Percentiles rank a stretch among this genome's conserved stretches.
phyloP scores from a whole-genome alignment of 208 protist genomes.

The Leishmania arabica region DNA sequence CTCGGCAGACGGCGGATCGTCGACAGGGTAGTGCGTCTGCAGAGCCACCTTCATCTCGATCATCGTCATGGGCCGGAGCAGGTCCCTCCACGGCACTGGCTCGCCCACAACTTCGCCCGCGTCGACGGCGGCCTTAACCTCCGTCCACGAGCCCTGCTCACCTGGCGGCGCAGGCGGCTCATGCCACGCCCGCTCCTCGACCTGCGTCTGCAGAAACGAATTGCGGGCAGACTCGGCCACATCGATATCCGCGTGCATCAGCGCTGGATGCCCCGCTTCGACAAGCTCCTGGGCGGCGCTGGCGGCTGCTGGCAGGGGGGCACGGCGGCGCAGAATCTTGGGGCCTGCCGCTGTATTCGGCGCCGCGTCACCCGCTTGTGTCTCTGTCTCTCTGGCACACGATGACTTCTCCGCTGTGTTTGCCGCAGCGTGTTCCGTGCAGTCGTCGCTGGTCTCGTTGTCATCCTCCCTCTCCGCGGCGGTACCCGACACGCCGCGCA shows the following conservation, averaged over 20 bases:
- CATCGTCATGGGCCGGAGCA: slow-evolving; percentile 77
- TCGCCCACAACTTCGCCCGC: slow-evolving; percentile 65
- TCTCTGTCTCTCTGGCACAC: background rate
- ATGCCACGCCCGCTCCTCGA: slow-evolving; percentile 87
- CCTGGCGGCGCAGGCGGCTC: slow-evolving; percentile 86
- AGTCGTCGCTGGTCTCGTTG: background rate
- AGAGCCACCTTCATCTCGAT: slow-evolving; percentile 70
- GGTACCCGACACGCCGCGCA: slow-evolving; percentile 21
- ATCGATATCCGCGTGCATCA: slow-evolving; percentile 60
- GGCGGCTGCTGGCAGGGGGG: slow-evolving; percentile 63
- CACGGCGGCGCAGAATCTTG: slow-evolving; percentile 75
- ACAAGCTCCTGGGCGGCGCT: slow-evolving; percentile 68
- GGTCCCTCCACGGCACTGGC: slow-evolving; percentile 45
- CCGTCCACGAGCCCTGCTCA: slow-evolving; percentile 86
- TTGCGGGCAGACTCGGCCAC: slow-evolving; percentile 72
- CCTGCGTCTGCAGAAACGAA: slow-evolving; percentile 80
- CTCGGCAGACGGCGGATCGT: slow-evolving; percentile 73
- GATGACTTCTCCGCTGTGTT: background rate
- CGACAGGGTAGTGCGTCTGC: slow-evolving; percentile 50
- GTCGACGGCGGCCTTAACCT: slow-evolving; percentile 81
- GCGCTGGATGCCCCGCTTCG: slow-evolving; percentile 73
- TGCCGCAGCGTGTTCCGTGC: background rate
- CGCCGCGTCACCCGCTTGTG: background rate
- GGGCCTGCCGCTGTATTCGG: slow-evolving; percentile 24
- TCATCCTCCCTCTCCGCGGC: slow-evolving; percentile 5